Evolutionary conservation across 148 eudicot species (phyloP), one percentile per base, ranked within the genome.

Genomic region (Drosera capensis): DNA sequence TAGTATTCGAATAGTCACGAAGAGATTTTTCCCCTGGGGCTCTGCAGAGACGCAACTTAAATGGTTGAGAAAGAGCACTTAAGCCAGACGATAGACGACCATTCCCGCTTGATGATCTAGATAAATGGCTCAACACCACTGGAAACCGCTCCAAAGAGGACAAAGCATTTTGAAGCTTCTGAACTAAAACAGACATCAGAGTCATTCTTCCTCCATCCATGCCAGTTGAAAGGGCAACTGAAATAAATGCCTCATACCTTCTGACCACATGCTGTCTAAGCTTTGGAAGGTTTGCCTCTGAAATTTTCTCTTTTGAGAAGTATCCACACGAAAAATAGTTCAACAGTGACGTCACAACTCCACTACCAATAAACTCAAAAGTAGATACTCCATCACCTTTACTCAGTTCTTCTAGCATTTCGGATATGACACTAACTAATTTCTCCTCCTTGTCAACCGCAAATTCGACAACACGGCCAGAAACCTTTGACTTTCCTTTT

Each of bases 311-410:
- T 61, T 85, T 81, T 26, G 76, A 70, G 52, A 83, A 76, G 64
- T 52, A 72, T 14, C 95, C 95, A 63, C 82, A 92, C 9, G 94
- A 85, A 48, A 92, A 81, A 54, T 85, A 92, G 68, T 72, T 81
- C 39, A 92, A 68, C 23, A 85, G 55, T 46, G 99, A 67, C 26
- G 65, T 71, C 46, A 85, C 86, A 26, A 70, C 99, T 23, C 99
- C 95, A 67, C 99, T 92, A 14, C 99, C 99, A 55, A 74, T 81
- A 53, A 92, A 92, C 71, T 92, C 99, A 58, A 85, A 92, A 25
- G 94, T 85, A 23, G 99, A 92, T 36, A 92, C 94, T 53, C 99
- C 94, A 62, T 78, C 95, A 30, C 84, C 95, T 63, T 79, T 85
- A 67, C 73, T 72, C 29, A 92, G 77, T 67, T 92, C 99, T 4